phyloP scores from a whole-genome alignment of 1,284 basidiomycete genomes.

The Marasmius fiardii region DNA sequence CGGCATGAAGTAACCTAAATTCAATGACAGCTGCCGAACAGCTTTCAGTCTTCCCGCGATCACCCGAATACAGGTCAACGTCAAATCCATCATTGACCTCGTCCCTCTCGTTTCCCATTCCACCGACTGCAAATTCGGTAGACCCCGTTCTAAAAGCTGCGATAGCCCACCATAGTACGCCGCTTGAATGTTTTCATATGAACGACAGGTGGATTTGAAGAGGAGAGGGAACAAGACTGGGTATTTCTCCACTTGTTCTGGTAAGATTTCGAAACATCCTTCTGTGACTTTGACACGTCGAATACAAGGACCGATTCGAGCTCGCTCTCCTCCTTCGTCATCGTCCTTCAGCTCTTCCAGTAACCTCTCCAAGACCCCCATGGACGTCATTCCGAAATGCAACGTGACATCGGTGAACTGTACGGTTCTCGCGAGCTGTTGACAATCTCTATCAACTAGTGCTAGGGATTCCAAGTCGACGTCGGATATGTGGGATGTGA shows the following conservation, averaged over 20 bases:
- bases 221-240: slow-evolving; percentile 5
- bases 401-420: slow-evolving; percentile 22
- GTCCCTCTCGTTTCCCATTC: slow-evolving; percentile 21
- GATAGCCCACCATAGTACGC: slow-evolving; percentile 7
- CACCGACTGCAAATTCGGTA: slow-evolving; percentile 24
- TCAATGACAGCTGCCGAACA: slow-evolving; percentile 16
- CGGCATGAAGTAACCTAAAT: background rate
- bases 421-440: slow-evolving; percentile 23
- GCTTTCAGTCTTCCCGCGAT: slow-evolving; percentile 16
- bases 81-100: slow-evolving; percentile 6
- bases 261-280: slow-evolving; percentile 9
- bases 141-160: slow-evolving; percentile 1
- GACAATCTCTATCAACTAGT: slow-evolving; percentile 26
- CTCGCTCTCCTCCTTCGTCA: background rate
- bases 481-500: slow-evolving; percentile 22
- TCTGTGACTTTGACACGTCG: slow-evolving; percentile 17
- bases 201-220: background rate
- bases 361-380: slow-evolving; percentile 9
- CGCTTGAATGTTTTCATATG: background rate
- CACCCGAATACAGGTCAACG: background rate
- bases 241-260: slow-evolving; percentile 5
- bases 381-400: slow-evolving; percentile 11
- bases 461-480: slow-evolving; percentile 24
- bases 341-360: background rate
- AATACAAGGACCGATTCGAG: slow-evolving; percentile 19